Percentiles rank a stretch among this genome's conserved stretches.
Evolutionary conservation across 257 asterid genomes (phyloP).

Genomic region (Solanum acaule): DNA sequence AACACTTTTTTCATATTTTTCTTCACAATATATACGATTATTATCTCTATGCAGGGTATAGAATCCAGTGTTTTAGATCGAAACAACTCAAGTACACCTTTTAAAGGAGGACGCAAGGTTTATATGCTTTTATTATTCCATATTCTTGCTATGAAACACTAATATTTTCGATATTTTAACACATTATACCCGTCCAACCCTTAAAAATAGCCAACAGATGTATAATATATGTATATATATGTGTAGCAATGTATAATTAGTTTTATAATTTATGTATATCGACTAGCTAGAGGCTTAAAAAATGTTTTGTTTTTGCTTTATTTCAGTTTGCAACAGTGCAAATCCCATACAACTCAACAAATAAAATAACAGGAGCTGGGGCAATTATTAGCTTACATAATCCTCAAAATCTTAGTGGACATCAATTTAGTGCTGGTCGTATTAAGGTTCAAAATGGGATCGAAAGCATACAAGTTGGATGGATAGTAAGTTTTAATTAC

Average conservation of each 20-base stretch:
- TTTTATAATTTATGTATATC: background rate
- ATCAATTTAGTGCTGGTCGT: background rate
- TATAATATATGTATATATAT: background rate
- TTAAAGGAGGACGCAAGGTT: background rate
- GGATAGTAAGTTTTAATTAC: background rate
- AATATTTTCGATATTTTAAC: background rate
- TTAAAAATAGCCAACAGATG: background rate
- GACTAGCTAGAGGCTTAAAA: no score
- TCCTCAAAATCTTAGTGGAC: background rate
- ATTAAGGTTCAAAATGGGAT: background rate
- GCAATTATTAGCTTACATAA: background rate
- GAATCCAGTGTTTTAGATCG: background rate
- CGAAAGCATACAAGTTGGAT: background rate
- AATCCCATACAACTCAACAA: background rate
- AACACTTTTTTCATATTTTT: background rate
- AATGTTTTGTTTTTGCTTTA: background rate
- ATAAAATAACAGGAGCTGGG: background rate
- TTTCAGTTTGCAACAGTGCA: background rate
- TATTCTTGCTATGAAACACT: background rate
- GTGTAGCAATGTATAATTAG: background rate
- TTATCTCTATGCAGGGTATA: background rate
- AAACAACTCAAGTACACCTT: background rate
- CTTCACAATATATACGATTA: background rate
- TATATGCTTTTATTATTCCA: background rate
- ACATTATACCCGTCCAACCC: background rate